Conservation (phyloP, 1,284 basidiomycete genomes). For the Pholiota adiposa region DNA sequence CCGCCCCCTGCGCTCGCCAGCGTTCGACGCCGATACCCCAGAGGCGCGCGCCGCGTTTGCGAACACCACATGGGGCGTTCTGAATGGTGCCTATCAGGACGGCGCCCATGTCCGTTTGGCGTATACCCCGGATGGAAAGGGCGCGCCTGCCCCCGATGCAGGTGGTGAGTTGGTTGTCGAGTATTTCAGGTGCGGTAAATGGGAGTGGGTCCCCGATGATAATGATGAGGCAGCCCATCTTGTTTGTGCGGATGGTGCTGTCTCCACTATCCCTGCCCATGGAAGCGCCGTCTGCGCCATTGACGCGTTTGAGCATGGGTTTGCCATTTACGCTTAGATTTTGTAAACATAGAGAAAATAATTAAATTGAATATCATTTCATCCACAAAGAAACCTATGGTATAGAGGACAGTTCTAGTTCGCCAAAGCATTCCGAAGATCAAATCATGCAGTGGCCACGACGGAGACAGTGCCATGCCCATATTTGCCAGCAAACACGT, state of each 20-base stretch:
- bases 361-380: too few relatives aligned
- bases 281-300: slow-evolving; percentile 58
- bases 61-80: slow-evolving; percentile 49
- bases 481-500: slow-evolving; percentile 40
- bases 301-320: slow-evolving; percentile 36
- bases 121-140: slow-evolving; percentile 56
- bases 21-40: slow-evolving; percentile 42
- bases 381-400: too few relatives aligned
- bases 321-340: slow-evolving; percentile 48
- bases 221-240: slow-evolving; percentile 62
- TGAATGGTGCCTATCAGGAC: slow-evolving; percentile 73
- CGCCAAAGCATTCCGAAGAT: too few relatives aligned
- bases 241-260: slow-evolving; percentile 77
- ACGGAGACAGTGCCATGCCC: neutral
- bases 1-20: slow-evolving; percentile 77
- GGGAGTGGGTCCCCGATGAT: slow-evolving; percentile 83
- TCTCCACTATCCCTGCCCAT: slow-evolving; percentile 58
- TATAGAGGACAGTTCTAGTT: too few relatives aligned
- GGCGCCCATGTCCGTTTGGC: slow-evolving; percentile 71
- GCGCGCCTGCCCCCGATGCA: slow-evolving; percentile 36
- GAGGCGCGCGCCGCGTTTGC: slow-evolving; percentile 50
- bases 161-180: slow-evolving; percentile 72
- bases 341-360: neutral
- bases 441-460: neutral
- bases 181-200: slow-evolving; percentile 79